Conservation (phyloP, 495 filamentous ascomycete genomes). For the Venustampulla echinocandica region DNA sequence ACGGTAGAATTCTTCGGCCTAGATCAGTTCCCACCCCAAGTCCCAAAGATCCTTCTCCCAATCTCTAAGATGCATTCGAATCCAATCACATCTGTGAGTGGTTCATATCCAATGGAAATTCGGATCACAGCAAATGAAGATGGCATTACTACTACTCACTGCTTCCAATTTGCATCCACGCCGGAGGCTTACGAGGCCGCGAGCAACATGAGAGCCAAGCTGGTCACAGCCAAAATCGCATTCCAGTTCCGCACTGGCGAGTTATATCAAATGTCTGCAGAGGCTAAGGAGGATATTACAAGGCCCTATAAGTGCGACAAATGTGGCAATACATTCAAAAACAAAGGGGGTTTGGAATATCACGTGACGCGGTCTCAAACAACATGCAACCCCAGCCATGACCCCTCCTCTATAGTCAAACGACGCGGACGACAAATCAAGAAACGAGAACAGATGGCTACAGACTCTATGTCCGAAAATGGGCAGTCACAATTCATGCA, state of each 20-base stretch:
- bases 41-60: constrained; percentile 4
- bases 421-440: neutral
- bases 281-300: neutral
- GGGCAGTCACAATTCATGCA: constrained; percentile 3
- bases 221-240: constrained; percentile 13
- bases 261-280: neutral
- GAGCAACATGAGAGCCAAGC: constrained; percentile 12
- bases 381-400: constrained; percentile 41
- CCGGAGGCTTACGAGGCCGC: neutral
- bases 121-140: constrained; percentile 7
- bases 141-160: neutral
- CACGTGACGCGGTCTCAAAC: constrained; percentile 39
- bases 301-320: constrained; percentile 35
- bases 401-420: constrained; percentile 20
- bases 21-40: constrained; percentile 1
- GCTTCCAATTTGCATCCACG: constrained; percentile 9
- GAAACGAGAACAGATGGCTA: constrained; percentile 10
- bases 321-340: constrained; percentile 43
- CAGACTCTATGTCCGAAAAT: constrained; percentile 21
- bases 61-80: constrained; percentile 6
- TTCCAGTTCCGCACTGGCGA: neutral
- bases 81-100: constrained; percentile 8
- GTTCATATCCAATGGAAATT: constrained; percentile 20
- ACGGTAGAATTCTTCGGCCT: constrained; percentile 8
- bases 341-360: constrained; percentile 44